Percentiles rank a stretch among this genome's conserved stretches.
phyloP scores from a whole-genome alignment of 139 green algal species.

The Micractinium sp. region DNA sequence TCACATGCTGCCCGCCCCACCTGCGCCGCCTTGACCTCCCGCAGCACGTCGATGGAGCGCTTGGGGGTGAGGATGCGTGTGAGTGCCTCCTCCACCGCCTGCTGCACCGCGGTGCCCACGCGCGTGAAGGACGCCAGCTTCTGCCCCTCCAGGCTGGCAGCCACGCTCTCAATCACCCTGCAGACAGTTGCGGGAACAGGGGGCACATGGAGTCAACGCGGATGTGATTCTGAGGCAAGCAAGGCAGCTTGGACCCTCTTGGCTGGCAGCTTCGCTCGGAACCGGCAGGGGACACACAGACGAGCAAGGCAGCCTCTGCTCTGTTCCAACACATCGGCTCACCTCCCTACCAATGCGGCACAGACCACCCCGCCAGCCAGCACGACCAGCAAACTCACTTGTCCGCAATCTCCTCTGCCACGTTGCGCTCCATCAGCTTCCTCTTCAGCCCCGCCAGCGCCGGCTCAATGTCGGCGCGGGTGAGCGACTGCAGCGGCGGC shows the following conservation, averaged over 20 bases:
- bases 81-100: constrained; percentile 84
- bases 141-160: constrained; percentile 82
- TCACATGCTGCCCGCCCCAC: not conserved
- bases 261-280: too few species aligned
- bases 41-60: constrained; percentile 81
- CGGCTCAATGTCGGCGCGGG: constrained; percentile 80
- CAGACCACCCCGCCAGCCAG: not conserved
- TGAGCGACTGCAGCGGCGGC: constrained; percentile 59
- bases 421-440: constrained; percentile 97
- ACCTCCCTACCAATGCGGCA: too few species aligned
- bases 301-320: not conserved
- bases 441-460: constrained; percentile 90
- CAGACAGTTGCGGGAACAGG: not conserved
- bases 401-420: constrained; percentile 95
- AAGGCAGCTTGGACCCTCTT: not conserved
- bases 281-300: too few species aligned
- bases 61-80: constrained; percentile 84
- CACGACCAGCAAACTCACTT: constrained; percentile 54
- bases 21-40: constrained; percentile 66
- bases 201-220: too few species aligned
- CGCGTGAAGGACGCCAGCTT: constrained; percentile 90
- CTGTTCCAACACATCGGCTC: not conserved
- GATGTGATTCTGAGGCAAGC: not conserved
- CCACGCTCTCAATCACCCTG: constrained; percentile 79
- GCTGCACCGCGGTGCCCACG: constrained; percentile 74